These are phyloP conservation scores for Pleodorina starrii DNA, from an alignment of 139 green algal species.

Conservation along the genomic window DNA sequence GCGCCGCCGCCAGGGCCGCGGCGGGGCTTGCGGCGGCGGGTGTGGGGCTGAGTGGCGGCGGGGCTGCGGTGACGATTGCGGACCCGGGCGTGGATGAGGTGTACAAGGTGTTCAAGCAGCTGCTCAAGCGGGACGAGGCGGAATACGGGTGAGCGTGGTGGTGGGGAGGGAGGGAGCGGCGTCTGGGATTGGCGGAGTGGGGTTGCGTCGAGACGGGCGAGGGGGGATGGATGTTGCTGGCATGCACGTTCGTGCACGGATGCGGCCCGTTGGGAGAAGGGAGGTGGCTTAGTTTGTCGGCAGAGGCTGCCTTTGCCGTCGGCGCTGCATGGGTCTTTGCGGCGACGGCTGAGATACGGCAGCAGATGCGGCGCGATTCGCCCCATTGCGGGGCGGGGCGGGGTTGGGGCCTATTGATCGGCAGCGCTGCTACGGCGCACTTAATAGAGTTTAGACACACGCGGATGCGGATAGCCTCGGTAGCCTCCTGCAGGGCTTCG, in stretches of 20 bases:
- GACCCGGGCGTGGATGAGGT: constrained; percentile 13
- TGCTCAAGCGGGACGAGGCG: constrained; percentile 66
- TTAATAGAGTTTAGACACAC: too few species aligned
- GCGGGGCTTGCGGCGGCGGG: neutral
- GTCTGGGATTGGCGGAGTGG: neutral
- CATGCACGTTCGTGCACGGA: neutral
- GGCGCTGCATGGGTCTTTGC: too few species aligned
- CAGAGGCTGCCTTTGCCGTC: too few species aligned
- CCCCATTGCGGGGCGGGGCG: too few species aligned
- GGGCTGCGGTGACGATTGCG: neutral
- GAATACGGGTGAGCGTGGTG: constrained; percentile 60
- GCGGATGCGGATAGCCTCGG: too few species aligned
- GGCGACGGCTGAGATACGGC: too few species aligned
- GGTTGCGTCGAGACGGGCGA: neutral
- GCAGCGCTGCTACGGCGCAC: too few species aligned
- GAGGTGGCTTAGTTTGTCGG: neutral
- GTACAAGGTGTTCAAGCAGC: constrained; percentile 64
- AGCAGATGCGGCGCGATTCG: too few species aligned
- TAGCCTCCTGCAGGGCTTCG: too few species aligned
- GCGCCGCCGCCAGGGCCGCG: neutral
- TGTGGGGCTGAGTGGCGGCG: neutral
- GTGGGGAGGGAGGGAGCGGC: neutral
- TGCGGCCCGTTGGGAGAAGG: neutral
- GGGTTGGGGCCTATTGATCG: too few species aligned
- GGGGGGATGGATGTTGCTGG: neutral